Evolutionary conservation across 1,139 yeast species (phyloP), one percentile per base, ranked within the genome.

Genomic region (Pichia sp.): DNA sequence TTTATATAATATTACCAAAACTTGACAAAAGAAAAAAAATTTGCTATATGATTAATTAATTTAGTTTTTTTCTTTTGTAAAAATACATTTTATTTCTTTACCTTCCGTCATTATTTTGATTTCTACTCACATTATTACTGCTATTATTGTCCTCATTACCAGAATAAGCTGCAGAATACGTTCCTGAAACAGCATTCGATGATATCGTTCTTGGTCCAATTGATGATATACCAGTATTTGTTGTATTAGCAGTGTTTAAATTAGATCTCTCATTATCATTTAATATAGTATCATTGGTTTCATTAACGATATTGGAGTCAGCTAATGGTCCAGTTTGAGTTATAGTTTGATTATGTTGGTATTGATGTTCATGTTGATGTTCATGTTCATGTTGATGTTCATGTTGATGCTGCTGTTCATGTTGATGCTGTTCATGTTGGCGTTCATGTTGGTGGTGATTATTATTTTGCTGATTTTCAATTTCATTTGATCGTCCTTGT

Each of bases 171-270:
- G 38, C 16, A 26, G 23, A 36, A 16, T 16, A 16, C 11, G 41
- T 6, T 3, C 28, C 41, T 28, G 38, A 25, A n/a, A 22, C 30
- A 12, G 35, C 38, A 3, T 43, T 37, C 8, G 39, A 23, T 22
- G 39, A 23, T 8, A 41, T 25, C 8, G 44, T 41, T 30, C 36
- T 38, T 29, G 44, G 41, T 16, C 41, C 44, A n/a, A 40, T 38
- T 1, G 48, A 23, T 34, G 45, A 38, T 12, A 12, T 12, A 2
- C 27, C 24, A 5, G 36, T 33, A 24, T 33, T 7, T 4, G 28
- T 23, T 1, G 36, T 33, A n/a, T 24, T 24, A 5, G 36, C 28
- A 1, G 36, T 24, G 28, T 26, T 26, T 26, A 26, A 6, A 26
- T 26, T 26, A 6, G 28, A 26, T 9, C 16, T 16, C 16, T 16